Evolutionary conservation across 176 grass and related monocot species (phyloP).

Genomic region (Lolium perenne): DNA sequence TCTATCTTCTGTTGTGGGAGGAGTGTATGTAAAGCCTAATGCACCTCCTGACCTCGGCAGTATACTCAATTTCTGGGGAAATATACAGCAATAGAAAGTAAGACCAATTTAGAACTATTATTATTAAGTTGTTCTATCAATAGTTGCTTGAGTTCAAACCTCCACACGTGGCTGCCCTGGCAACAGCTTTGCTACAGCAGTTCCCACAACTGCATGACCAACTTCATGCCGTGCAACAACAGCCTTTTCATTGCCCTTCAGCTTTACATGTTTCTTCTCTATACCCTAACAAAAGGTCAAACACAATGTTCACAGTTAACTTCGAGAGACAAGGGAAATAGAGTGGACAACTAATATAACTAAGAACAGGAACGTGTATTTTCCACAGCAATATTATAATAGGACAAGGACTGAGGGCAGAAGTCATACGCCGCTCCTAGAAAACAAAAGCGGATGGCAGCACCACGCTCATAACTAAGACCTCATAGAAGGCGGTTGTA

Average conservation of each 20-base stretch:
- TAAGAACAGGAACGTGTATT: conserved; percentile 1
- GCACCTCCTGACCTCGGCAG: conserved; percentile 95
- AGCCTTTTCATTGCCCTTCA: conserved; percentile 92
- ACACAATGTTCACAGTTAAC: conserved; percentile 37
- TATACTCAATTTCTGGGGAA: conserved; percentile 92
- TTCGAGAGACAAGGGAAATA: conserved; percentile 31
- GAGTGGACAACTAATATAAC: conserved; percentile 8
- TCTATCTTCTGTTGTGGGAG: conserved; percentile 90
- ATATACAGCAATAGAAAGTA: conserved; percentile 25
- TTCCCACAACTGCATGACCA: conserved; percentile 97
- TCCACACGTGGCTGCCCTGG: conserved; percentile 90
- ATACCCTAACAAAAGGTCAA: conserved; percentile 65
- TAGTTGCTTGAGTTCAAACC: conserved; percentile 58
- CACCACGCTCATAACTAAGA: background rate
- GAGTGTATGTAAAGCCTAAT: conserved; percentile 90
- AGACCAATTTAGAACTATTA: conserved; percentile 17
- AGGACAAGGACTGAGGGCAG: background rate
- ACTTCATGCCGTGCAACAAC: conserved; percentile 98
- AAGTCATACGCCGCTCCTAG: background rate
- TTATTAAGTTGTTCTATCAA: conserved; percentile 36
- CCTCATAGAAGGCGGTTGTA: background rate
- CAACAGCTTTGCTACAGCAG: conserved; percentile 86
- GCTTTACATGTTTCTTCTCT: conserved; percentile 98
- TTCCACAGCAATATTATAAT: conserved; percentile 11
- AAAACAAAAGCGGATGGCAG: background rate